Percentiles rank a stretch among this genome's conserved stretches.
phyloP scores from a whole-genome alignment of 805 yeast species.

The Jamesozyma rosinii region DNA sequence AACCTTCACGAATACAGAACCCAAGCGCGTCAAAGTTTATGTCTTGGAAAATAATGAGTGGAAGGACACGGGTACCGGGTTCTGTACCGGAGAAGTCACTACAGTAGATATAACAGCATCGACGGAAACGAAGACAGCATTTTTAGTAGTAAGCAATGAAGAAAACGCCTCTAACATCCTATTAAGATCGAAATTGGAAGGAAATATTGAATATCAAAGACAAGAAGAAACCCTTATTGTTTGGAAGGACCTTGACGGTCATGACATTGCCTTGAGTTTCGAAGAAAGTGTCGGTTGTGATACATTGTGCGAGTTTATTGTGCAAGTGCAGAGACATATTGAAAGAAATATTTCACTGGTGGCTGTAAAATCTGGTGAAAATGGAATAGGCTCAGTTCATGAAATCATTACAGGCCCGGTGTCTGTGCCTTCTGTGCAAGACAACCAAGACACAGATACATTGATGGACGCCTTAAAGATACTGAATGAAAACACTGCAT shows the following conservation, averaged over 20 bases:
- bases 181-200: constrained; percentile 58
- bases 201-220: constrained; percentile 74
- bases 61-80: constrained; percentile 91
- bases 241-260: constrained; percentile 70
- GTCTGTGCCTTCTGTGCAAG: constrained; percentile 50
- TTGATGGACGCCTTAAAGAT: constrained; percentile 46
- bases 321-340: constrained; percentile 51
- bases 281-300: constrained; percentile 89
- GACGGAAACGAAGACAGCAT: constrained; percentile 35
- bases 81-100: constrained; percentile 60
- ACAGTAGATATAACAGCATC: constrained; percentile 1
- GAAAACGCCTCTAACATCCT: constrained; percentile 48
- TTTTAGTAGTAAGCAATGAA: constrained; percentile 66
- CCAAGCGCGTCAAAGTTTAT: constrained; percentile 87
- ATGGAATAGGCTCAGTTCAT: constrained; percentile 45
- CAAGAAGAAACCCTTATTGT: constrained; percentile 92
- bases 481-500: constrained; percentile 50
- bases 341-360: constrained; percentile 64
- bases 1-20: constrained; percentile 28
- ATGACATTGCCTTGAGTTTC: constrained; percentile 78
- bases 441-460: constrained; percentile 37
- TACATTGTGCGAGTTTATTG: constrained; percentile 69
- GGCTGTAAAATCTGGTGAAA: constrained; percentile 46
- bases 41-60: constrained; percentile 72
- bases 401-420: constrained; percentile 79